phyloP scores from a whole-genome alignment of 1,284 basidiomycete genomes.

The Ustilago nuda region DNA sequence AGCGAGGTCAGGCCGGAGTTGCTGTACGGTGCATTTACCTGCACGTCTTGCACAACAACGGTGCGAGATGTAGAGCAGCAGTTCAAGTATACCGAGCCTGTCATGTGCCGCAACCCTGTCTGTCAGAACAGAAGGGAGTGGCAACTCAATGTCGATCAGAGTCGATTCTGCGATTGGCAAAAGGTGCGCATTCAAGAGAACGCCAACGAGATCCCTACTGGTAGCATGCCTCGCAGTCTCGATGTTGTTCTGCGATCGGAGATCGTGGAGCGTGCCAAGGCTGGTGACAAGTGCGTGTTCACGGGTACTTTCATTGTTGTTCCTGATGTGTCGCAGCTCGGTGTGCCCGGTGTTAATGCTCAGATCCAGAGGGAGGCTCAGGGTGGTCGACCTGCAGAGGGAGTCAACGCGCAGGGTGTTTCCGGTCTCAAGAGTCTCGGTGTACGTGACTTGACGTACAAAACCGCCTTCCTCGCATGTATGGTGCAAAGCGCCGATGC shows the following conservation, averaged over 20 bases:
- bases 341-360: constrained; percentile 92
- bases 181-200: constrained; percentile 99
- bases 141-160: constrained; percentile 95
- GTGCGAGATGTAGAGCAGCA: constrained; percentile 98
- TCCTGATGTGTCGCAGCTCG: constrained; percentile 95
- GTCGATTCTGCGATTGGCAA: constrained; percentile 99
- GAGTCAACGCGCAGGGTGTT: constrained; percentile 80
- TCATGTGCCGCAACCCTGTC: constrained; percentile 89
- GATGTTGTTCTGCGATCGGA: constrained; percentile 96
- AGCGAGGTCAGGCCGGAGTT: constrained; percentile 97
- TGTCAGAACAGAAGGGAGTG: constrained; percentile 91
- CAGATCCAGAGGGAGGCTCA: constrained; percentile 87
- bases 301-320: constrained; percentile 98
- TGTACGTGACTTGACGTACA: constrained; percentile 95
- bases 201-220: constrained; percentile 97
- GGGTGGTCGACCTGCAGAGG: constrained; percentile 76
- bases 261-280: constrained; percentile 96
- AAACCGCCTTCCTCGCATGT: constrained; percentile 97
- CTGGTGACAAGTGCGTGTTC: constrained; percentile 98
- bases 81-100: constrained; percentile 99
- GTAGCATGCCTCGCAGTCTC: constrained; percentile 80
- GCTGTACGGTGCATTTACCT: constrained; percentile 91
- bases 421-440: constrained; percentile 93
- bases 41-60: constrained; percentile 85
- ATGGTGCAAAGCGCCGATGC: constrained; percentile 94